phyloP scores from a whole-genome alignment of 2,329 filamentous ascomycete genomes.

The Diaporthe caulivora region DNA sequence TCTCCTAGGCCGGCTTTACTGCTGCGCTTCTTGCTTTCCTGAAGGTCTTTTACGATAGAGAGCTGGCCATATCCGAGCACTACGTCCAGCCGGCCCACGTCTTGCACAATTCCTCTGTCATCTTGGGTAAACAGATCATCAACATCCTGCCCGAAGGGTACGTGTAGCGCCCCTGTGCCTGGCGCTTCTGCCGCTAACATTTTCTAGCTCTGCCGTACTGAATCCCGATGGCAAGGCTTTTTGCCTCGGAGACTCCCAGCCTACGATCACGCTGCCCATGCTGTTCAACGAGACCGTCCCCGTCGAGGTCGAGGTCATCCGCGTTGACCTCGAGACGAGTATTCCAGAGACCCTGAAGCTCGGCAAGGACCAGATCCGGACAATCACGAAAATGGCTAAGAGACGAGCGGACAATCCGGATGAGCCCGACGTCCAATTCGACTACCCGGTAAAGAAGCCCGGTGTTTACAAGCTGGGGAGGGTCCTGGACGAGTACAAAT shows the following conservation, averaged over 20 bases:
- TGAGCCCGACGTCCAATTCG: constrained; percentile 73
- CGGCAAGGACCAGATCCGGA: constrained; percentile 78
- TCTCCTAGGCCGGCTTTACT: constrained; percentile 75
- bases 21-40: constrained; percentile 78
- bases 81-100: constrained; percentile 90
- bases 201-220: constrained; percentile 79
- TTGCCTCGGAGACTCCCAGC: constrained; percentile 77
- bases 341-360: constrained; percentile 85
- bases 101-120: constrained; percentile 91
- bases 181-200: constrained; percentile 44
- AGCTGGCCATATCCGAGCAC: constrained; percentile 92
- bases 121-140: constrained; percentile 96
- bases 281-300: constrained; percentile 95
- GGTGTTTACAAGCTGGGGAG: constrained; percentile 88
- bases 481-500: constrained; percentile 92
- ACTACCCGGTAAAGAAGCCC: constrained; percentile 83
- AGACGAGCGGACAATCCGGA: constrained; percentile 74
- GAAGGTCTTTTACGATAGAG: constrained; percentile 90
- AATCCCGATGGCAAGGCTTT: constrained; percentile 87
- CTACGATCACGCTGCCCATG: constrained; percentile 79
- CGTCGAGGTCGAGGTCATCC: constrained; percentile 87
- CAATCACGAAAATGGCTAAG: constrained; percentile 76
- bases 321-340: constrained; percentile 85
- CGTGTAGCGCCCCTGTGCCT: constrained; percentile 41
- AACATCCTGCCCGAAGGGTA: constrained; percentile 96